Base-by-base conservation (phyloP, 306 rosid species). In the Hippophae tibetana region DNA sequence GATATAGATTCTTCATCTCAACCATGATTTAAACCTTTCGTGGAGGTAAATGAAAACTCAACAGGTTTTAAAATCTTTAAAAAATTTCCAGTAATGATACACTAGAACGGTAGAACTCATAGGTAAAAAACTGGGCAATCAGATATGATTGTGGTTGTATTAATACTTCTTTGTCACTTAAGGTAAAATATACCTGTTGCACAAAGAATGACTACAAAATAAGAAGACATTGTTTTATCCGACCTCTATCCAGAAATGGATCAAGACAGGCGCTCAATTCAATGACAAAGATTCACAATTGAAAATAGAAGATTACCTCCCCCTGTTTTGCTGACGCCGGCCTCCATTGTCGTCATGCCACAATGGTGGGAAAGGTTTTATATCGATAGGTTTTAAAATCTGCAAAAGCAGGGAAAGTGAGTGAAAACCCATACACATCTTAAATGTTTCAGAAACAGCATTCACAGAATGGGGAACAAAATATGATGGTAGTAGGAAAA, bases 321-420 rank as follows among this genome's bases (percentile, higher is more conserved):
- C 96, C 77, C 99, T 85, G 49, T 83, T 83, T 52, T 79, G 84
- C 6, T 79, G 64, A 54, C 95, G 92, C 51, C 94, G 77, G 47
- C 74, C 60, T 69, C 80, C 68, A 70, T 74, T 78, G 63, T 92
- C 99, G 76, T 92, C 99, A 57, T 92, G 99, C 99, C 99, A 92
- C 53, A 92, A 63, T 18, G 67, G 51, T 44, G 99, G 99, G 54
- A 70, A 59, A 8, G 99, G 89, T 77, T 88, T 92, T 45, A 92
- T 75, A 74, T 88, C 96, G 25, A 75, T 60, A 65, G 88, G 73
- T 65, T 76, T 80, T 57, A 92, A 47, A 73, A 88, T 72, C 99
- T 92, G 90, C 78, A 74, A 54, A 76, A 54, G n/a, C 46, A 46
- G 53, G 41, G 3, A 25, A 1, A 42, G 44, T 47, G 12, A 45